Base-by-base conservation (phyloP, 2,329 filamentous ascomycete species). In the Aspergillus persii region DNA sequence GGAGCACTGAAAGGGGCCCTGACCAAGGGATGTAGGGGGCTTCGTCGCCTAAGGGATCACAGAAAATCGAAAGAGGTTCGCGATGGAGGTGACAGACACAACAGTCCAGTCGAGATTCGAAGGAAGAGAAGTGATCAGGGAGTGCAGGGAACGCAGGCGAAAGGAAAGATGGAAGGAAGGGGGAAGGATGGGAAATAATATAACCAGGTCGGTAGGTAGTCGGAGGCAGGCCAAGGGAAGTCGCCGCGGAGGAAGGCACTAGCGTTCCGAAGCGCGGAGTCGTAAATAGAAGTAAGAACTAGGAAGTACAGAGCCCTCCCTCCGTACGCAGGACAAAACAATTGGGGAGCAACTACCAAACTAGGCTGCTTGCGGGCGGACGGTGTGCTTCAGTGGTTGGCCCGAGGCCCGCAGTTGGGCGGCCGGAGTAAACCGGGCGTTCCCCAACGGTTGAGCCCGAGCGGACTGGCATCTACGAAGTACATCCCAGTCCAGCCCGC, bases 1-100 rank as follows among this genome's bases (percentile, higher is more conserved):
- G 82, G 79, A 76, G 74, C 74, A 74, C 78, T 82, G 80, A 80
- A 84, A 81, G 80, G 86, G 88, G 90, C 91, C 94, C 93, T 95
- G 94, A 98, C 94, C 94, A 96, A 97, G 94, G 93, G 91, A 90
- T 81, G 69, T 81, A 87, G 85, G 87, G 81, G 88, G 91, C 90
- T 92, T 92, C 91, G 85, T 93, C 85, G 91, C 91, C 75, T 74
- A 66, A 69, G 71, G 69, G 64, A 65, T 63, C 54, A 62, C 59
- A 53, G 61, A 53, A 57, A 60, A 50, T 12, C 23, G 55, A 52
- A 52, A 56, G 39, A 44, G 50, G 56, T 57, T 15, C 15, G 50
- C 54, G 39, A 55, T 31, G 26, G 49, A 36, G 18, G 31, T n/a
- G 48, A 31, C 51, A 54, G 30, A 53, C 51, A 56, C 47, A 18